Percentiles rank a stretch among this genome's conserved stretches.
phyloP scores from a whole-genome alignment of 2,329 filamentous ascomycete genomes.

The Nemania diffusa region DNA sequence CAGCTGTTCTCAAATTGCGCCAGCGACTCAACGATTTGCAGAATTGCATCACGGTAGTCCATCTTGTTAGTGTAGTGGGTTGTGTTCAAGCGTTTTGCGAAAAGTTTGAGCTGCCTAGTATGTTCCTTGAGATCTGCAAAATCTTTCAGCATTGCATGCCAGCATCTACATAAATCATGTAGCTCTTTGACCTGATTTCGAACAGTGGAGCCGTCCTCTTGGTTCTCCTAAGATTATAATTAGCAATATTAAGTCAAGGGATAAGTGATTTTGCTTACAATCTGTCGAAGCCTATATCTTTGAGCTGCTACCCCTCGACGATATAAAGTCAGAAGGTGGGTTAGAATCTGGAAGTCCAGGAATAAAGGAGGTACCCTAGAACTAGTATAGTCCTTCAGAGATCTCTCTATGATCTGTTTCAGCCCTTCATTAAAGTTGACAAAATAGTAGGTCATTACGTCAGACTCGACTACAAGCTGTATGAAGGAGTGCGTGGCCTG shows the following conservation, averaged over 20 bases:
- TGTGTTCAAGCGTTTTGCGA: neutral
- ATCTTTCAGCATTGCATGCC: conserved; percentile 3
- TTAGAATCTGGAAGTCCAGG: neutral
- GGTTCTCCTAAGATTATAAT: neutral
- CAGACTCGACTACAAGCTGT: neutral
- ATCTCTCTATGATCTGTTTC: conserved; percentile 3
- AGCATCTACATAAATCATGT: neutral
- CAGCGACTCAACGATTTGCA: neutral
- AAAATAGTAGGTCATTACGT: conserved; percentile 1
- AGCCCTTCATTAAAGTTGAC: conserved; percentile 1
- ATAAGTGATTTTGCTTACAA: neutral
- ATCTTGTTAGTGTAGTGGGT: neutral
- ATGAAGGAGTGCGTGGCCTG: conserved; percentile 5
- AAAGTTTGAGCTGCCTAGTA: neutral
- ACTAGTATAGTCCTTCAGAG: neutral
- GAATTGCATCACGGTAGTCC: neutral
- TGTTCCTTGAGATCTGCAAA: neutral
- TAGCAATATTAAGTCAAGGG: neutral
- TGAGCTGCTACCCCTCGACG: neutral
- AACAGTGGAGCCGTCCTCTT: neutral
- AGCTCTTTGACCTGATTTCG: conserved; percentile 2
- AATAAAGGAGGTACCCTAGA: neutral
- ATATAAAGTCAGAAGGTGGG: conserved; percentile 1
- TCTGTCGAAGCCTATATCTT: neutral
- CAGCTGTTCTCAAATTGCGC: neutral